Conservation (phyloP, 2,329 filamentous ascomycete species). For the Hawksworthiomyces lignivorus region DNA sequence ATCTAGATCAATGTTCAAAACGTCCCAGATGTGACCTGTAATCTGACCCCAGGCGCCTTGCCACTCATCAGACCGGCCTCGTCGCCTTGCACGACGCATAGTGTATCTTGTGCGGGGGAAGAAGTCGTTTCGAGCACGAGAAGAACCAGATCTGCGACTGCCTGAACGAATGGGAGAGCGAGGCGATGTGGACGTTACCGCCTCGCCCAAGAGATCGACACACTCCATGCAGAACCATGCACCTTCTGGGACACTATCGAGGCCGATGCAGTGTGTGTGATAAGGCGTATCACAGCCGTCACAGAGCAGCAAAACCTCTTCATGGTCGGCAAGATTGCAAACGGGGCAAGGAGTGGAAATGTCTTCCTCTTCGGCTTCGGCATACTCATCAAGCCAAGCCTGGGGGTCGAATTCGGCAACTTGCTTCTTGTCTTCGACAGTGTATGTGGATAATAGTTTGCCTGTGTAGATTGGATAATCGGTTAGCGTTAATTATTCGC, state of each 20-base stretch:
- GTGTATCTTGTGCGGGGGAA: slow-evolving; percentile 50
- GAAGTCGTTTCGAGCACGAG: slow-evolving; percentile 25
- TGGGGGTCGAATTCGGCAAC: slow-evolving; percentile 82
- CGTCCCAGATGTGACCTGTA: slow-evolving; percentile 55
- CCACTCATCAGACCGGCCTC: slow-evolving; percentile 74
- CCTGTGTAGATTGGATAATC: slow-evolving; percentile 35
- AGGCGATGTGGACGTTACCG: slow-evolving; percentile 22
- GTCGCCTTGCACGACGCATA: slow-evolving; percentile 47
- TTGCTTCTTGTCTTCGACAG: slow-evolving; percentile 77
- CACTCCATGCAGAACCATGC: slow-evolving; percentile 92
- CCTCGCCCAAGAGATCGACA: slow-evolving; percentile 39
- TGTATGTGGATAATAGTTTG: slow-evolving; percentile 48
- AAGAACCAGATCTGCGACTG: slow-evolving; percentile 1
- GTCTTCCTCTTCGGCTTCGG: slow-evolving; percentile 69
- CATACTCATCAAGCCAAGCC: slow-evolving; percentile 61
- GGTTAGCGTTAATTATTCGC: slow-evolving; percentile 6
- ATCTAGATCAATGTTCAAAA: slow-evolving; percentile 69
- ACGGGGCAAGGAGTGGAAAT: slow-evolving; percentile 70
- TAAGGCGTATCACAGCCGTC: slow-evolving; percentile 85
- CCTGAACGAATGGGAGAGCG: neutral
- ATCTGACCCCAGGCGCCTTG: slow-evolving; percentile 73
- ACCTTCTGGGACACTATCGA: slow-evolving; percentile 67
- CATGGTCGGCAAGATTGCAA: slow-evolving; percentile 72
- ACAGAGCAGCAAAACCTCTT: slow-evolving; percentile 80
- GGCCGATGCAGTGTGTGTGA: slow-evolving; percentile 84